Conservation (phyloP, 768 basidiomycete genomes). For the Podaxis pistillaris region DNA sequence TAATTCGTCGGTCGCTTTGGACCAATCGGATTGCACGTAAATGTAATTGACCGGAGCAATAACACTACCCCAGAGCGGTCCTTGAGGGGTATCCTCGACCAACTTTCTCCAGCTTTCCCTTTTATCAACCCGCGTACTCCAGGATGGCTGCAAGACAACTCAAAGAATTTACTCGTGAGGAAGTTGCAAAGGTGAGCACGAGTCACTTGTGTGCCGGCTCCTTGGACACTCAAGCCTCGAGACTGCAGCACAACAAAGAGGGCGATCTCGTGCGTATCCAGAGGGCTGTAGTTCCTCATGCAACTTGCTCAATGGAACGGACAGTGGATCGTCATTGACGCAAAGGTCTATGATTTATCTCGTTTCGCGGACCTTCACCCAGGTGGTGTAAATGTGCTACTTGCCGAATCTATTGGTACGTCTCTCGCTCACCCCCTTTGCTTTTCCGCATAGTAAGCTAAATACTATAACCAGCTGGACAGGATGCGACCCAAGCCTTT, state of each 20-base stretch:
- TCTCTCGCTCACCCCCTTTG: not conserved
- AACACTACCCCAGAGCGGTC: not conserved
- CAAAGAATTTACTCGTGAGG: slow-evolving; percentile 50
- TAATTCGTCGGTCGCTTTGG: not conserved
- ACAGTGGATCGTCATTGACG: slow-evolving; percentile 81
- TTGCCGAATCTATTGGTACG: slow-evolving; percentile 64
- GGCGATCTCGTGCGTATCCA: slow-evolving; percentile 68
- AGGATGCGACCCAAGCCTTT: slow-evolving; percentile 47
- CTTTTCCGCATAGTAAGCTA: not conserved
- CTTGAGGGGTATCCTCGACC: not conserved
- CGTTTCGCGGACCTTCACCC: slow-evolving; percentile 85
- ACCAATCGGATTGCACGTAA: slow-evolving; percentile 9
- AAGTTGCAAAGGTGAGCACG: slow-evolving; percentile 61
- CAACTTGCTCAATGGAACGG: not conserved
- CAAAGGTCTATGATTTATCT: slow-evolving; percentile 79
- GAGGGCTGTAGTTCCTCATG: not conserved
- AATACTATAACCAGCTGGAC: slow-evolving; percentile 45
- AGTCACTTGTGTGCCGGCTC: not conserved
- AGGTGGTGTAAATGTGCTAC: slow-evolving; percentile 74
- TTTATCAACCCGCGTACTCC: not conserved
- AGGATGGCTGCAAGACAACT: slow-evolving; percentile 12
- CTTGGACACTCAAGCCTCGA: not conserved
- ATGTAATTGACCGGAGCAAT: slow-evolving; percentile 1
- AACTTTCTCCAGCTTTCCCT: not conserved
- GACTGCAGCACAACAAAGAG: slow-evolving; percentile 76